Evolutionary conservation across 306 rosid genomes (phyloP), one percentile per base, ranked within the genome.

Genomic region (Dalbergia oliveri): DNA sequence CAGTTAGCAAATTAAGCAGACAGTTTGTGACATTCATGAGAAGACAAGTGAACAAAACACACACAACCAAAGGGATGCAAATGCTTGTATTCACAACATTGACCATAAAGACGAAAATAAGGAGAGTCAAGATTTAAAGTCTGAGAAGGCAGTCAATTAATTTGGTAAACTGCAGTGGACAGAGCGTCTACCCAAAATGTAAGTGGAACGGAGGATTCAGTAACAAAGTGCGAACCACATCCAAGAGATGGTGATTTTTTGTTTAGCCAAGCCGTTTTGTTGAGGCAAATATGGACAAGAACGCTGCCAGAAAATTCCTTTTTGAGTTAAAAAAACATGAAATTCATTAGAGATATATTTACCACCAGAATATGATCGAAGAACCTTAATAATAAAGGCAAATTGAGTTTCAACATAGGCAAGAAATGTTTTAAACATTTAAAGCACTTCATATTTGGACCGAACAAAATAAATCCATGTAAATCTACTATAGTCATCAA

Each of bases 371-470:
- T 66, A 4, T 34, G 39, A 16, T 5, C 39, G 39, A 15, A 31
- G 10, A 6, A 66, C 19, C 26, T 66, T 65, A 51, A 77, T 9
- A 11, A 3, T 8, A 7, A 34, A 15, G 6, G 44, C 57, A 54
- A 73, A 64, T 39, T 79, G 61, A 6, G 16, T 79, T 14, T 68
- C 70, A 59, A 69, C 58, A 53, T 7, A 57, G 4, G 69, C 69
- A 3, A 79, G 1, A 58, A 79, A 79, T 0, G 2, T 59, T 16
- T 43, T 15, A 35, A 79, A 79, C 4, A 50, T 6, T n/a, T 3
- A 4, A 4, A 81, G 35, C 4, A 74, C 51, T 3, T 26, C 31
- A 54, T 51, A 8, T 66, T 75, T 75, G 1, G 51, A 18, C 0
- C 31, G 16, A 19, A 80, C 56, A 41, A 50, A 71, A 21, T 21